Evolutionary conservation across 2,329 filamentous ascomycete species (phyloP).

Genomic region (Xylariaceae sp.): DNA sequence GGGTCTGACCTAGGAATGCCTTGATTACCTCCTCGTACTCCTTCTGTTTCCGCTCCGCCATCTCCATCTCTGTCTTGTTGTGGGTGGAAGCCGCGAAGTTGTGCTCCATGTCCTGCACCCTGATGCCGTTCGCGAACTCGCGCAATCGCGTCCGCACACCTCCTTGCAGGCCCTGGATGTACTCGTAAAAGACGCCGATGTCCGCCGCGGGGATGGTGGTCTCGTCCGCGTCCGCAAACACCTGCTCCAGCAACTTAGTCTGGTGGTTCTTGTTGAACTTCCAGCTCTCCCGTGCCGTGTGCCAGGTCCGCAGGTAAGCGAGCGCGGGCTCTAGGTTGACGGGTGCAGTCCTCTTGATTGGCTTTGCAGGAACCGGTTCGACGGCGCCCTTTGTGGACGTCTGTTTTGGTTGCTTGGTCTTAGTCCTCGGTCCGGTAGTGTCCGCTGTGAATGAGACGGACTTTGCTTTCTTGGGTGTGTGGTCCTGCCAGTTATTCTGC

Average conservation of each 20-base stretch:
- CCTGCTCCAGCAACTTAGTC: slow-evolving; percentile 81
- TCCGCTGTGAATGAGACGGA: slow-evolving; percentile 51
- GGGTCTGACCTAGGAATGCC: slow-evolving; percentile 49
- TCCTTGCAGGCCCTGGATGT: slow-evolving; percentile 81
- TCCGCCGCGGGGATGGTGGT: slow-evolving; percentile 73
- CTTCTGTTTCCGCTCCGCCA: slow-evolving; percentile 56
- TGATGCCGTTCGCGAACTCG: slow-evolving; percentile 68
- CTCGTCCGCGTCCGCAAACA: slow-evolving; percentile 67
- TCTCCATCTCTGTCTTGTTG: slow-evolving; percentile 48
- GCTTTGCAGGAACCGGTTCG: slow-evolving; percentile 35
- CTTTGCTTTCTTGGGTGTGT: slow-evolving; percentile 55
- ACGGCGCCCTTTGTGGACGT: slow-evolving; percentile 46
- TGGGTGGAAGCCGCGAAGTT: slow-evolving; percentile 57
- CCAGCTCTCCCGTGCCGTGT: slow-evolving; percentile 74
- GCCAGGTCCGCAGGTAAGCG: slow-evolving; percentile 78
- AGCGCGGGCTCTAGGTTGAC: slow-evolving; percentile 69
- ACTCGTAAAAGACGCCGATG: slow-evolving; percentile 74
- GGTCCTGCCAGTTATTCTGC: slow-evolving; percentile 39
- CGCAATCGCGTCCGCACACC: slow-evolving; percentile 72
- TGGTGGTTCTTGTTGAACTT: slow-evolving; percentile 98
- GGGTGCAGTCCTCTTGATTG: slow-evolving; percentile 40
- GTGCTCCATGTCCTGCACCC: slow-evolving; percentile 62
- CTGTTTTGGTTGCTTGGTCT: slow-evolving; percentile 45
- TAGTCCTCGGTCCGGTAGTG: slow-evolving; percentile 31
- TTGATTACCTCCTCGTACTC: slow-evolving; percentile 64